Evolutionary conservation across 202 grass and related monocot genomes (phyloP).

Genomic region (Brachypodium distachyon): DNA sequence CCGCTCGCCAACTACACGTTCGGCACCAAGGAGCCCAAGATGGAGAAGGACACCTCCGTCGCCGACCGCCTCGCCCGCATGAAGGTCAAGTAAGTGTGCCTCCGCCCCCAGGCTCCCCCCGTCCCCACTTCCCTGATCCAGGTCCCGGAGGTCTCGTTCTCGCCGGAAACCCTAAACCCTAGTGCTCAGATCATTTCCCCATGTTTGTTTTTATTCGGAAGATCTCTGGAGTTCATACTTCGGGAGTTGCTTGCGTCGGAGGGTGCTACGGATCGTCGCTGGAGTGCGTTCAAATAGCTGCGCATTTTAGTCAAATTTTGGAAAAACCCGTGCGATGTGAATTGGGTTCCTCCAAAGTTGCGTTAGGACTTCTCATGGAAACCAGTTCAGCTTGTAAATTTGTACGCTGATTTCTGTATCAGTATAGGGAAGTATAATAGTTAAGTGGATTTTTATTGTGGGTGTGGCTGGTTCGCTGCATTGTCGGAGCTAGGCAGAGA

Average conservation of each 20-base stretch:
- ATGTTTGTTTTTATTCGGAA: neutral
- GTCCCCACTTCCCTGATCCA: neutral
- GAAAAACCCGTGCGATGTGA: neutral
- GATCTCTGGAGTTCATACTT: no score
- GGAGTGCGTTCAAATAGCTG: neutral
- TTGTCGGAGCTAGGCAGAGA: no score
- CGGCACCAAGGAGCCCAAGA: constrained; percentile 95
- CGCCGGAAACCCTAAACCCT: constrained; percentile 31
- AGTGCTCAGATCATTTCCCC: constrained; percentile 10
- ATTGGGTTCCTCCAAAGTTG: neutral
- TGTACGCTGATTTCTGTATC: neutral
- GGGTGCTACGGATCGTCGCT: neutral
- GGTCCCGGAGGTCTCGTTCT: neutral
- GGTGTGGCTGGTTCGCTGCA: neutral
- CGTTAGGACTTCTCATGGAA: neutral
- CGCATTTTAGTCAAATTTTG: neutral
- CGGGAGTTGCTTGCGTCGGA: neutral
- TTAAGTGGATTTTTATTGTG: neutral
- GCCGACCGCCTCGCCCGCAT: constrained; percentile 88
- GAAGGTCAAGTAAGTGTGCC: constrained; percentile 90
- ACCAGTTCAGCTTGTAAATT: neutral
- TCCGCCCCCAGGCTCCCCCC: neutral
- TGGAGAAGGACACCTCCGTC: constrained; percentile 99
- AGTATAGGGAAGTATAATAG: neutral
- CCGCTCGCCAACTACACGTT: constrained; percentile 97